Conservation (phyloP, 2,329 filamentous ascomycete species). For the Epichloe scottii region DNA sequence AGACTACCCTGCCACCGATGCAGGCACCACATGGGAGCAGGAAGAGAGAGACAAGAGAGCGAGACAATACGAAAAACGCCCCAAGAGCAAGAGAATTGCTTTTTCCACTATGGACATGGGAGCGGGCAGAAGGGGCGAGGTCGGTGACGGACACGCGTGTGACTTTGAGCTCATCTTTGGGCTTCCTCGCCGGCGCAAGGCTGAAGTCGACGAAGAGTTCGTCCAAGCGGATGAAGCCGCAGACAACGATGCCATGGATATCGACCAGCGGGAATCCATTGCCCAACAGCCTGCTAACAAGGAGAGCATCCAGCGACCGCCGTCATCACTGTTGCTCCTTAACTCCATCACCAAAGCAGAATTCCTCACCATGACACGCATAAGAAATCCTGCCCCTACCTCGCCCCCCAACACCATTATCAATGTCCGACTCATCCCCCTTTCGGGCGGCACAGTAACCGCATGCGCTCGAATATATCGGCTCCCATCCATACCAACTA, state of each 20-base stretch:
- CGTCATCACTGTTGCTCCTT: slow-evolving; percentile 9
- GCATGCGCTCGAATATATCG: slow-evolving; percentile 76
- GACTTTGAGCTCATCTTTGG: slow-evolving; percentile 65
- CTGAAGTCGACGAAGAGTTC: slow-evolving; percentile 5
- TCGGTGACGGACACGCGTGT: slow-evolving; percentile 71
- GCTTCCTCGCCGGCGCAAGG: slow-evolving; percentile 7
- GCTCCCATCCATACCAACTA: slow-evolving; percentile 36
- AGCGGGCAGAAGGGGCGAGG: slow-evolving; percentile 61
- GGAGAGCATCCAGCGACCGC: not conserved
- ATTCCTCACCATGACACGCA: slow-evolving; percentile 19
- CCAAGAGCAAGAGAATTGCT: slow-evolving; percentile 68
- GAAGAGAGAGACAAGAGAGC: slow-evolving; percentile 58
- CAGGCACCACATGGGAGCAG: slow-evolving; percentile 68
- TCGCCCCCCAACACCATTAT: slow-evolving; percentile 28
- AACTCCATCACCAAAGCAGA: slow-evolving; percentile 14
- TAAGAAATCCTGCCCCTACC: slow-evolving; percentile 16
- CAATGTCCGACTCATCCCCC: slow-evolving; percentile 54
- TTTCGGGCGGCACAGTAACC: slow-evolving; percentile 56
- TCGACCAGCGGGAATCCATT: slow-evolving; percentile 13
- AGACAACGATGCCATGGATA: slow-evolving; percentile 18
- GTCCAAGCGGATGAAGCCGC: slow-evolving; percentile 4
- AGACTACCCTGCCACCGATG: slow-evolving; percentile 67
- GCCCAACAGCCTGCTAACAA: not conserved
- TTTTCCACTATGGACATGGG: slow-evolving; percentile 68
- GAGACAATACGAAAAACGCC: slow-evolving; percentile 62